Percentiles rank a stretch among this genome's conserved stretches.
Evolutionary conservation across 768 basidiomycete species (phyloP).

Genomic region (Suillus tomentosus): DNA sequence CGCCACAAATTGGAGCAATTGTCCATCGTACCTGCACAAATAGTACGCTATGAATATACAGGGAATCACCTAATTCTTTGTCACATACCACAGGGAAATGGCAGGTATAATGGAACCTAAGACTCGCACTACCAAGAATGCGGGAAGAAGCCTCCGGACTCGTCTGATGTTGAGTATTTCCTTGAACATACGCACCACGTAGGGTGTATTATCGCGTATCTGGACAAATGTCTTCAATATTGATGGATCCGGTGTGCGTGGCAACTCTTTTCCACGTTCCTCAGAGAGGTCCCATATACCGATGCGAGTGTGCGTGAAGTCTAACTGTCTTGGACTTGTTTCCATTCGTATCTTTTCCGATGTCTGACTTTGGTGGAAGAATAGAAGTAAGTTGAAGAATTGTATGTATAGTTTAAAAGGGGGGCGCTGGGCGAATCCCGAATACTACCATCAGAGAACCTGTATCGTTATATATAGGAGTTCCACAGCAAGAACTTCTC

Average conservation of each 20-base stretch:
- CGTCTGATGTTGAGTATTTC: constrained; percentile 56
- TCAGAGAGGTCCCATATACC: constrained; percentile 83
- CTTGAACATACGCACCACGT: constrained; percentile 64
- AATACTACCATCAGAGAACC: no score
- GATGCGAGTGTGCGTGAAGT: constrained; percentile 56
- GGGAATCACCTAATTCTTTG: background rate
- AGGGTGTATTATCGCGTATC: constrained; percentile 52
- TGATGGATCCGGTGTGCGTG: constrained; percentile 42
- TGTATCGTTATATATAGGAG: no score
- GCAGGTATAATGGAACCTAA: constrained; percentile 59
- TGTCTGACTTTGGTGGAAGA: background rate
- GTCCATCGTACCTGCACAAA: constrained; percentile 58
- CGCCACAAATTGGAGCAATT: constrained; percentile 63
- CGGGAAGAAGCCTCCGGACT: constrained; percentile 50
- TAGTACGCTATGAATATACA: constrained; percentile 3
- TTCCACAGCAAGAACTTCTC: no score
- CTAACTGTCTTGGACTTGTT: constrained; percentile 25
- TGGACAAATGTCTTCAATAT: constrained; percentile 48
- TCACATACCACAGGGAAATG: constrained; percentile 55
- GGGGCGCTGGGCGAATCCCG: background rate
- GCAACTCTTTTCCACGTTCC: constrained; percentile 44
- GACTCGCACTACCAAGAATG: constrained; percentile 49
- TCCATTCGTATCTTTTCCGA: constrained; percentile 8
- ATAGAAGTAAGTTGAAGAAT: background rate
- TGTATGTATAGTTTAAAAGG: background rate